Evolutionary conservation across 495 filamentous ascomycete genomes (phyloP), one percentile per base, ranked within the genome.

Genomic region (Aspergillus asperescens): DNA sequence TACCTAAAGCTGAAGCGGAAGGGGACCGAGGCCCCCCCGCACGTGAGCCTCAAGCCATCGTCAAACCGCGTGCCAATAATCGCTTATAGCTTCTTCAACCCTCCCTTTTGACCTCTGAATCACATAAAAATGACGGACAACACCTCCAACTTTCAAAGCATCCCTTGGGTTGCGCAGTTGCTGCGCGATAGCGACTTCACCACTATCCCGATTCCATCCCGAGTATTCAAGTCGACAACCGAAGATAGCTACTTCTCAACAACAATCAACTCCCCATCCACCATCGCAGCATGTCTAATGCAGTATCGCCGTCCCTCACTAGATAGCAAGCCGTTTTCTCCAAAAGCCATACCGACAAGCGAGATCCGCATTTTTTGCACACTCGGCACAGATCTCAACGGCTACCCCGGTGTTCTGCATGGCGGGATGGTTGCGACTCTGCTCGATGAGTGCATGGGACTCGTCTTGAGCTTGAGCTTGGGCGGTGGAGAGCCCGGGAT

Each of bases 161-260:
- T 82, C 50, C 77, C 81, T 10, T 84, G 82, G 81, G 77, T 79
- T 50, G 62, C 70, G n/a, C 45, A 56, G n/a, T 70, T 80, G 44
- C 67, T 84, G 6, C 27, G 57, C 13, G 64, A 75, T 32, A 52
- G 69, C 4, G 40, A 61, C 18, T 71, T 72, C 63, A 62, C 65
- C 38, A 61, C 69, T 13, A 57, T 62, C 8, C 42, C 62, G 7
- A 71, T 73, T 1, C 54, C 62, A 5, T 73, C 74, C 15, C 75
- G 83, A 5, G 35, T 54, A 3, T 46, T 54, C 20, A 84, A 81
- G 44, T 16, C 59, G 2, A 57, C 55, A 27, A 60, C 57, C 37
- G 78, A 81, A 55, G 81, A 87, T 59, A 64, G 74, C 12, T 67
- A 86, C 37, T 75, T 82, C 63, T 73, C 75, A 13, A 64, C 71